phyloP scores from a whole-genome alignment of 2,329 filamentous ascomycete genomes.

The Ceratocystis papillata region DNA sequence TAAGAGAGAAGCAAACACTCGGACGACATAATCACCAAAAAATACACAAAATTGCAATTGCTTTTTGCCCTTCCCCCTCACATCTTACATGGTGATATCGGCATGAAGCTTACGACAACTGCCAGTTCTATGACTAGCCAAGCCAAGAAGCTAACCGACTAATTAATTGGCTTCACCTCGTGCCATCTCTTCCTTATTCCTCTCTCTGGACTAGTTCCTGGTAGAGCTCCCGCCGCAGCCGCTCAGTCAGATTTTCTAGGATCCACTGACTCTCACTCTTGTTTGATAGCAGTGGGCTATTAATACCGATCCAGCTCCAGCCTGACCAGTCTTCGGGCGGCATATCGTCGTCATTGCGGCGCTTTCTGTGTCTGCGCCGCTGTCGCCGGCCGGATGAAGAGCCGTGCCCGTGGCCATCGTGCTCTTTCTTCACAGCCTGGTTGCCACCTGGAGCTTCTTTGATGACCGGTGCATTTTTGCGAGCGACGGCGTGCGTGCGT shows the following conservation, averaged over 20 bases:
- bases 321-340: slow-evolving; percentile 14
- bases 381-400: not conserved
- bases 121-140: not conserved
- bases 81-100: not conserved
- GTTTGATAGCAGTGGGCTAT: slow-evolving; percentile 58
- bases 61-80: not conserved
- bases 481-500: slow-evolving; percentile 39
- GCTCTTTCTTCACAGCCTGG: slow-evolving; percentile 2
- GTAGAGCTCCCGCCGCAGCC: slow-evolving; percentile 47
- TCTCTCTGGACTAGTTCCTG: slow-evolving; percentile 25
- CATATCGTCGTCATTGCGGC: slow-evolving; percentile 11
- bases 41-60: not conserved
- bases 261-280: slow-evolving; percentile 65
- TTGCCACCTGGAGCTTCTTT: not conserved
- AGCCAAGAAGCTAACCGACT: not conserved
- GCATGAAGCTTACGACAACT: not conserved
- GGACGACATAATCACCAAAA: not conserved
- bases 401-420: slow-evolving; percentile 10
- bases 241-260: slow-evolving; percentile 50
- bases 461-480: not conserved
- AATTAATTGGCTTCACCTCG: too few species aligned
- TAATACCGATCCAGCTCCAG: slow-evolving; percentile 51
- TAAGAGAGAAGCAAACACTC: not conserved
- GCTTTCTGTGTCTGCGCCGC: slow-evolving; percentile 7
- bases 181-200: slow-evolving; percentile 1